phyloP scores from a whole-genome alignment of 441 rosid species.

The Pelargonium fulgidum region DNA sequence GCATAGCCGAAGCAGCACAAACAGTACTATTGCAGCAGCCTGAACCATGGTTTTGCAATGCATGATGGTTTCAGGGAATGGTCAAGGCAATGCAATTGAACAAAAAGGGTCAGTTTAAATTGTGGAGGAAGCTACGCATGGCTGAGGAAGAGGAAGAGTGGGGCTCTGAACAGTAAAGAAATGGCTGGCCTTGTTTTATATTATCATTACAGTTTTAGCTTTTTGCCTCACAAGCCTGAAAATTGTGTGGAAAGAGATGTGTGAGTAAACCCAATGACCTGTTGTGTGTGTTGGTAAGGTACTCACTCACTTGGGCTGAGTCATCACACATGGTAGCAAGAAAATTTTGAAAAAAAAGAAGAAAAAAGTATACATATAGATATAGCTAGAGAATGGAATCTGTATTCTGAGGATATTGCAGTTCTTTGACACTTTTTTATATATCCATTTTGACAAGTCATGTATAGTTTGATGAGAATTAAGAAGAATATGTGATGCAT shows the following conservation, averaged over 20 bases:
- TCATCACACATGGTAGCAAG: neutral
- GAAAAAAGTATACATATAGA: no score
- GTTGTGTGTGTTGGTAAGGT: neutral
- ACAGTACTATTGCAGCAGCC: neutral
- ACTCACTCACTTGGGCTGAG: constrained; percentile 5
- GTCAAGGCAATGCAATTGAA: neutral
- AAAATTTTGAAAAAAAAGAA: neutral
- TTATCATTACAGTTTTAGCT: constrained; percentile 11
- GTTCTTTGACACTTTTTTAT: neutral
- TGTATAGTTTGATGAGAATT: neutral
- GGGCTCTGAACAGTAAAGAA: constrained; percentile 4
- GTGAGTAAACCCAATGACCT: neutral
- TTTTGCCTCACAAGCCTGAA: constrained; percentile 4
- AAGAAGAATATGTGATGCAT: neutral
- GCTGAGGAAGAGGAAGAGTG: neutral
- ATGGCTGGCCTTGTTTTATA: constrained; percentile 7
- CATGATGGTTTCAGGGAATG: neutral
- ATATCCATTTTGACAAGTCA: neutral
- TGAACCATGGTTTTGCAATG: neutral
- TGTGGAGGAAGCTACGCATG: neutral
- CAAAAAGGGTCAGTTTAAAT: neutral
- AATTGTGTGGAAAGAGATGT: neutral
- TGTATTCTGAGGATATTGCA: neutral
- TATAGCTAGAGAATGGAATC: neutral
- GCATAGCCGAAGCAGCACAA: constrained; percentile 5